These are phyloP conservation scores for Mycena amicta DNA, from an alignment of 768 basidiomycete genomes.

Conservation along the genomic window DNA sequence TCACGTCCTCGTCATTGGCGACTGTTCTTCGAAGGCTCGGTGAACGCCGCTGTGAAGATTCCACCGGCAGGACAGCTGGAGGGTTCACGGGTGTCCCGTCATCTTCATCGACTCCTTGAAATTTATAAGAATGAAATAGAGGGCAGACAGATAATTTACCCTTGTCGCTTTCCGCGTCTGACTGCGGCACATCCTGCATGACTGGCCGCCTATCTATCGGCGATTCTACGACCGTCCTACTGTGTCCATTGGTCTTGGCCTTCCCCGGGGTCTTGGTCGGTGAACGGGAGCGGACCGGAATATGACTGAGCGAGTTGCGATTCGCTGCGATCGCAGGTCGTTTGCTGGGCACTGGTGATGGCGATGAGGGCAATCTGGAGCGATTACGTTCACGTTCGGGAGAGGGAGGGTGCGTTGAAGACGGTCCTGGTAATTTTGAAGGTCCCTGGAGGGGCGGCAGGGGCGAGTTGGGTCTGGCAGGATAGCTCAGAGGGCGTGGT, in stretches of 20 bases:
- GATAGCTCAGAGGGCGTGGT: slow-evolving; percentile 23
- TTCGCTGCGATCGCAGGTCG: slow-evolving; percentile 27
- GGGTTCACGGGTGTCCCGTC: slow-evolving; percentile 25
- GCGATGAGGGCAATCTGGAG: slow-evolving; percentile 23
- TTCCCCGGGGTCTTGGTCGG: slow-evolving; percentile 6
- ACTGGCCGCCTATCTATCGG: neutral
- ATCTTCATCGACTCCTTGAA: slow-evolving; percentile 11
- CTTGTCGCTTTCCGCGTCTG: too few species aligned
- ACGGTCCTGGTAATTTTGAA: neutral
- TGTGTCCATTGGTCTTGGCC: slow-evolving; percentile 17
- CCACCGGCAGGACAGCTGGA: slow-evolving; percentile 17
- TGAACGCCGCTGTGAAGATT: slow-evolving; percentile 13
- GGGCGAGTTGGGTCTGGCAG: slow-evolving; percentile 24
- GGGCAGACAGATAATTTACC: slow-evolving; percentile 4
- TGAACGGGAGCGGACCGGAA: slow-evolving; percentile 45
- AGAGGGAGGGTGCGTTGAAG: slow-evolving; percentile 7
- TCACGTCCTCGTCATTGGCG: slow-evolving; percentile 8
- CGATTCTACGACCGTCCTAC: neutral
- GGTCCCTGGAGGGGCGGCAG: slow-evolving; percentile 2
- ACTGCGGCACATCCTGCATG: too few species aligned
- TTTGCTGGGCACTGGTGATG: slow-evolving; percentile 30
- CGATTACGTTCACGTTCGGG: slow-evolving; percentile 22
- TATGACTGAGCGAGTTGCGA: slow-evolving; percentile 39
- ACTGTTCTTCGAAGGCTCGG: slow-evolving; percentile 7
- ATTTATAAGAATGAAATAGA: neutral